Evolutionary conservation across 139 green algal species (phyloP), one percentile per base, ranked within the genome.

Genomic region (Tetraselmis chui): DNA sequence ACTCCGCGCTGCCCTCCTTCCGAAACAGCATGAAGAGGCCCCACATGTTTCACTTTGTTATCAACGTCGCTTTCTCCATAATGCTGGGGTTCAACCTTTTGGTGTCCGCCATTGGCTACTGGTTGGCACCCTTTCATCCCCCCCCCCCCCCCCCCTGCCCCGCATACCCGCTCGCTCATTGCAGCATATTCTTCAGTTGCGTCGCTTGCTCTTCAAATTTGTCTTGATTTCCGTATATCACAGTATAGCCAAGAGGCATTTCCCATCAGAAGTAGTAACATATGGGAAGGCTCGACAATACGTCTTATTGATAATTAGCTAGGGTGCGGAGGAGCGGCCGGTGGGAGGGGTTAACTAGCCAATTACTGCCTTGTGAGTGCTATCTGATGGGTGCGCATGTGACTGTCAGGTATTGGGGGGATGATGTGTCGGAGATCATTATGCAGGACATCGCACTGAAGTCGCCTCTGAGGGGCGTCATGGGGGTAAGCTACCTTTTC

Each of bases 1-100:
- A 93, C 78, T 85, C 84, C 79, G 86, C 88, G 31, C 83, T 93
- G 76, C 89, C 90, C 18, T 80, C 45, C 45, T 67, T 67, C 45
- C 45, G 45, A 5, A 67, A 67, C 45, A 67, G 45, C 45, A 67
- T 67, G 45, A 67, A 67, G 45, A 5, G 45, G 11, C 45, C 45
- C 45, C 45, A 67, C 11, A 67, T 67, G 45, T 67, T 67, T 18
- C 45, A 67, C 45, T 18, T 67, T 18, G 45, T 67, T 18, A 67
- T 67, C 45, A 67, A 67, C 18, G 45, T 67, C 18, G 45, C 45
- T 5, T 67, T 67, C 45, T 5, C 45, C 11, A 18, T 67, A 5
- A 67, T 67, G 45, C 5, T 18, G 18, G 18, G 45, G 11, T 67
- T 67, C 18, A 67, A 67, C 45, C 45, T 67, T 18, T 18, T 67